A percentile compares a stretch with the other conserved stretches of the same genome.
Conservation (phyloP, 306 rosid genomes). For the Glycine latifolia region DNA sequence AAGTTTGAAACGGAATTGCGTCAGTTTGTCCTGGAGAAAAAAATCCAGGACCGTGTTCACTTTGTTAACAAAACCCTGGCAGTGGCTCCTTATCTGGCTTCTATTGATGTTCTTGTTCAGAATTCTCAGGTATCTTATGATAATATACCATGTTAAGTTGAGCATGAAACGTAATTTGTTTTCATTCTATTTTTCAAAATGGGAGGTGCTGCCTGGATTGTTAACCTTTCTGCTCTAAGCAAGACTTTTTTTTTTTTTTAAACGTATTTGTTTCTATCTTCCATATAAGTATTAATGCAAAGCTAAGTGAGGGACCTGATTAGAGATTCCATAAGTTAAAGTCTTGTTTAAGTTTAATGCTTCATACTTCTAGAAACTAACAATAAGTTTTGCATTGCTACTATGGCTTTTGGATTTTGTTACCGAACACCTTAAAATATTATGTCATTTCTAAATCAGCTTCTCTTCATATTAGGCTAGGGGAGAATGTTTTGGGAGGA, state of each 20-base stretch:
- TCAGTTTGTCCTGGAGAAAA: conserved; percentile 73
- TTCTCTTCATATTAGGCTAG: conserved; percentile 61
- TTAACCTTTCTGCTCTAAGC: not conserved
- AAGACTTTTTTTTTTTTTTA: not conserved
- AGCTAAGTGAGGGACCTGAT: too few species aligned
- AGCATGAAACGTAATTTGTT: conserved; percentile 18
- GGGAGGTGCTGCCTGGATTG: not conserved
- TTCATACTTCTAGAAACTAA: not conserved
- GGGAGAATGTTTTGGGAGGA: conserved; percentile 95
- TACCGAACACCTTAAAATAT: not conserved
- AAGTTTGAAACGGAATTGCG: conserved; percentile 80
- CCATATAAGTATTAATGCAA: not conserved
- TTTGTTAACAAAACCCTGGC: conserved; percentile 92
- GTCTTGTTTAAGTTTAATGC: conserved; percentile 2
- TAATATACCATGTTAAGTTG: conserved; percentile 24
- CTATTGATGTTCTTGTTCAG: conserved; percentile 97
- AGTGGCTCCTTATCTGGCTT: conserved; percentile 89
- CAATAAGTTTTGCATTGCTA: not conserved
- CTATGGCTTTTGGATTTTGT: not conserved
- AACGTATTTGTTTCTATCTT: conserved; percentile 25
- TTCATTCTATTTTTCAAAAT: conserved; percentile 19
- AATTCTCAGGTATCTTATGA: conserved; percentile 81
- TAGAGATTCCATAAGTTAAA: not conserved
- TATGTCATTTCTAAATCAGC: conserved; percentile 6
- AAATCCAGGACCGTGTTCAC: conserved; percentile 82